Percentiles rank a stretch among this genome's conserved stretches.
Evolutionary conservation across 768 basidiomycete genomes (phyloP).

Genomic region (Tylopilus balloui): DNA sequence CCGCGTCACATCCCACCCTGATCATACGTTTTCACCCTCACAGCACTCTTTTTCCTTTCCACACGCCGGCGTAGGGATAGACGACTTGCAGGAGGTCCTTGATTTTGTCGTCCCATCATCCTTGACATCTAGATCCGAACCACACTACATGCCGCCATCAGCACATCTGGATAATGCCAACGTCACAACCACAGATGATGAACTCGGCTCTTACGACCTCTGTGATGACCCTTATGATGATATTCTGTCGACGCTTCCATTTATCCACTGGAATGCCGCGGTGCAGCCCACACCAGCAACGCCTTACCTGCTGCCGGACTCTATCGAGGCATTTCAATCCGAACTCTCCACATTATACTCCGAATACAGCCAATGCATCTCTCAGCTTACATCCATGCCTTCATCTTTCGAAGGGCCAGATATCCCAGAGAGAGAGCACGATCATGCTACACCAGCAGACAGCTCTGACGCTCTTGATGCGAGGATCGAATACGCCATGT

Average conservation of each 20-base stretch:
- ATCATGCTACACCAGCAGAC: slow-evolving; percentile 1
- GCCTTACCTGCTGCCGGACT: slow-evolving; percentile 5
- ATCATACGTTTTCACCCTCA: background rate
- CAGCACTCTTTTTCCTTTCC: slow-evolving; percentile 13
- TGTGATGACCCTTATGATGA: slow-evolving; percentile 18
- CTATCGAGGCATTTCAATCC: slow-evolving; percentile 32
- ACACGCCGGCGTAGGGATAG: slow-evolving; percentile 3
- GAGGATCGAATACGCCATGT: slow-evolving; percentile 46
- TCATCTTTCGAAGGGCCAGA: slow-evolving; percentile 23
- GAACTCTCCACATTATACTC: slow-evolving; percentile 45
- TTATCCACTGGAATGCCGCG: slow-evolving; percentile 22
- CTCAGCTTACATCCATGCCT: slow-evolving; percentile 41
- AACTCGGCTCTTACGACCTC: slow-evolving; percentile 1
- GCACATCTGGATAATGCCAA: slow-evolving; percentile 5
- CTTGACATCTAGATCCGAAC: slow-evolving; percentile 17
- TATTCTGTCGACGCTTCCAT: slow-evolving; percentile 17
- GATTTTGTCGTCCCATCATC: slow-evolving; percentile 2
- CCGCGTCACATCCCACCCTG: slow-evolving; percentile 9
- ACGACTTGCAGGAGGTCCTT: slow-evolving; percentile 15
- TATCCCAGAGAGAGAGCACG: slow-evolving; percentile 6
- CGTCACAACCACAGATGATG: slow-evolving; percentile 2
- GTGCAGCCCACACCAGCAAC: slow-evolving; percentile 12
- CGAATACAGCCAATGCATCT: slow-evolving; percentile 45
- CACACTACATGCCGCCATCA: slow-evolving; percentile 7
- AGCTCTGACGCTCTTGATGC: slow-evolving; percentile 32